phyloP scores from a whole-genome alignment of 2,329 filamentous ascomycete genomes.

The Phoma sp. region DNA sequence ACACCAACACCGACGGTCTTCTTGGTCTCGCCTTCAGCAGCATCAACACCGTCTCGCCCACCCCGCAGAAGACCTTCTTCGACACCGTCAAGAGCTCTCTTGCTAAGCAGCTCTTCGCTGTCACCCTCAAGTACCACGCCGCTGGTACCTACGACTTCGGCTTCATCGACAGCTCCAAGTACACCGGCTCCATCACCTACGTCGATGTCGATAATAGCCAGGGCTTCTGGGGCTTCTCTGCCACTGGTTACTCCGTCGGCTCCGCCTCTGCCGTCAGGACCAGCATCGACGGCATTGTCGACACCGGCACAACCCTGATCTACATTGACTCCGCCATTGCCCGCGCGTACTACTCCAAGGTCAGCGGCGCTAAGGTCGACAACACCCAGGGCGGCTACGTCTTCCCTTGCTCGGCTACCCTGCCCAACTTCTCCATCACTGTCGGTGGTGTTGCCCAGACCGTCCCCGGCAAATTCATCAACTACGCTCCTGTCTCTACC shows the following conservation, averaged over 20 bases:
- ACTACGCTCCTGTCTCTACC: slow-evolving; percentile 54
- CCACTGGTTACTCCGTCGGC: slow-evolving; percentile 63
- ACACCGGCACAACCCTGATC: slow-evolving; percentile 73
- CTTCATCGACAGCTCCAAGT: slow-evolving; percentile 64
- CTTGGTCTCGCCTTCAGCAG: slow-evolving; percentile 65
- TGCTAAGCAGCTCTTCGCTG: slow-evolving; percentile 62
- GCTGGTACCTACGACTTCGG: slow-evolving; percentile 62
- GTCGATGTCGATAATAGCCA: slow-evolving; percentile 61
- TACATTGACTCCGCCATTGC: slow-evolving; percentile 62
- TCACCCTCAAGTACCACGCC: slow-evolving; percentile 59
- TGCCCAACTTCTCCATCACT: slow-evolving; percentile 61
- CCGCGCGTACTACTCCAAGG: slow-evolving; percentile 64
- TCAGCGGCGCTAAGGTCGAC: slow-evolving; percentile 59
- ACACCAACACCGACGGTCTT: slow-evolving; percentile 63
- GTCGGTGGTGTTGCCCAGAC: slow-evolving; percentile 58
- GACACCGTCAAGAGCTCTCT: slow-evolving; percentile 62
- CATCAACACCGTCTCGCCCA: slow-evolving; percentile 63
- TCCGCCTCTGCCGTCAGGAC: slow-evolving; percentile 45
- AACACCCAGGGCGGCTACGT: slow-evolving; percentile 60
- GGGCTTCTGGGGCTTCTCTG: slow-evolving; percentile 68
- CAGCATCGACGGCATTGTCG: slow-evolving; percentile 64
- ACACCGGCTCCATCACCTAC: slow-evolving; percentile 64
- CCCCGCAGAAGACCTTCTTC: slow-evolving; percentile 63
- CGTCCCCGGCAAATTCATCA: slow-evolving; percentile 62
- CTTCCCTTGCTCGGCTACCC: slow-evolving; percentile 57